Base-by-base conservation (phyloP, 2,329 filamentous ascomycete species). In the Fusarium beomiforme region DNA sequence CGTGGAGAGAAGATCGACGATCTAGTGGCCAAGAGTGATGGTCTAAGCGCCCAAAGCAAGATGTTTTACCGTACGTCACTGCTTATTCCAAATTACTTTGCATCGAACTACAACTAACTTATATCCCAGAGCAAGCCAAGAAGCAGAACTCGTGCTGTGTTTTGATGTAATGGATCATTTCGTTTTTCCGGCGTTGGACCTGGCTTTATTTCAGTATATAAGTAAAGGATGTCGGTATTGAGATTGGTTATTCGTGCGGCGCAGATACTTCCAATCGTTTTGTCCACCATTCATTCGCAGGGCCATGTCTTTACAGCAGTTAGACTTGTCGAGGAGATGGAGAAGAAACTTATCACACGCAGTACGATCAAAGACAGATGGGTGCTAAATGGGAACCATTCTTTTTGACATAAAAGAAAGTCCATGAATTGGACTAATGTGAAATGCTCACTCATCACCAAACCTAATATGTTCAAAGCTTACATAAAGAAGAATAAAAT, bases 1-100 rank as follows among this genome's bases (percentile, higher is more conserved):
- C 89, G 96, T 69, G 96, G 95, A 43, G 95, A 98, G 89, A 98
- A 98, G 88, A 94, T 99, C 75, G 95, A 98, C 79, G 93, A 92
- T 76, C 83, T 99, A 75, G 95, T 98, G 47, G 91, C 91, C 71
- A 98, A 98, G 89, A 97, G 93, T 78, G 94, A 97, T 76, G 93
- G 91, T 16, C 83, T 99, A 78, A 97, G 93, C 82, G 89, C 90
- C 53, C 93, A 96, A 86, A 97, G 94, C 85, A 98, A 97, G 88
- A 95, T 97, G 92, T 99, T 99, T 82, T 98, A 98, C 82, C 94
- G 92, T 92, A 82, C 76, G 87, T 83, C 24, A 10, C 19, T 23
- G 17, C 31, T 53, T 59, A 61, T 67, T 24, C 19, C 33, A 19
- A 46, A 56, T 12, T 17, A 24, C 21, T 11, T 8, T 41, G 54